Conservation (phyloP, 129 eudicot species). For the Flaveria robusta region DNA sequence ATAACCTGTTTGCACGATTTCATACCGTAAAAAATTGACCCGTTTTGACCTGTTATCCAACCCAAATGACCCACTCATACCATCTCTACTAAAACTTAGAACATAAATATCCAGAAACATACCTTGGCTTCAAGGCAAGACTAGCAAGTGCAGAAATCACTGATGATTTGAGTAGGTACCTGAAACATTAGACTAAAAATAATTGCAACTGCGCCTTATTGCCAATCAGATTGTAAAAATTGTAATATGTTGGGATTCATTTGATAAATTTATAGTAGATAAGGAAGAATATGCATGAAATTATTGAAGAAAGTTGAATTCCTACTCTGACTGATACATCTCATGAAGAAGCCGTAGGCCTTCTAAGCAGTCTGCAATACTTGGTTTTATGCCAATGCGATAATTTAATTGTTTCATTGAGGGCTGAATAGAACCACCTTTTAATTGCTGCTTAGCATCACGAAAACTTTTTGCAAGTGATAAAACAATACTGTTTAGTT, state of each 20-base stretch:
- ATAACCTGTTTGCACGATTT: not conserved
- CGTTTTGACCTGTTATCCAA: not conserved
- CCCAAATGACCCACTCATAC: not conserved
- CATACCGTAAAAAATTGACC: not conserved
- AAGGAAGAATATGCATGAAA: not conserved
- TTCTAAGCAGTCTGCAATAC: slow-evolving; percentile 72
- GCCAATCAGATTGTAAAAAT: not conserved
- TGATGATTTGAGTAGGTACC: slow-evolving; percentile 62
- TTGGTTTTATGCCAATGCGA: slow-evolving; percentile 69
- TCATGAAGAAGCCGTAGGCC: slow-evolving; percentile 74
- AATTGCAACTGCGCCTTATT: not conserved
- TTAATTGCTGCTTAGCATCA: slow-evolving; percentile 72
- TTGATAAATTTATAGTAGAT: not conserved
- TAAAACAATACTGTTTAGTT: slow-evolving; percentile 47
- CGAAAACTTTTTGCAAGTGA: slow-evolving; percentile 59
- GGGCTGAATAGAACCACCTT: slow-evolving; percentile 58
- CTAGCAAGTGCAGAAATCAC: slow-evolving; percentile 53
- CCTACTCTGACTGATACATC: slow-evolving; percentile 93
- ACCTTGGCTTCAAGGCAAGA: slow-evolving; percentile 66
- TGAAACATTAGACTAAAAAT: slow-evolving; percentile 25
- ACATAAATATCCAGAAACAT: slow-evolving; percentile 15
- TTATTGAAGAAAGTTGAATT: not conserved
- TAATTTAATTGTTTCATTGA: slow-evolving; percentile 62
- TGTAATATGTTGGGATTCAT: not conserved
- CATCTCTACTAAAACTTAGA: not conserved